phyloP scores from a whole-genome alignment of 1,139 yeast species.

The Taphrina communis region DNA sequence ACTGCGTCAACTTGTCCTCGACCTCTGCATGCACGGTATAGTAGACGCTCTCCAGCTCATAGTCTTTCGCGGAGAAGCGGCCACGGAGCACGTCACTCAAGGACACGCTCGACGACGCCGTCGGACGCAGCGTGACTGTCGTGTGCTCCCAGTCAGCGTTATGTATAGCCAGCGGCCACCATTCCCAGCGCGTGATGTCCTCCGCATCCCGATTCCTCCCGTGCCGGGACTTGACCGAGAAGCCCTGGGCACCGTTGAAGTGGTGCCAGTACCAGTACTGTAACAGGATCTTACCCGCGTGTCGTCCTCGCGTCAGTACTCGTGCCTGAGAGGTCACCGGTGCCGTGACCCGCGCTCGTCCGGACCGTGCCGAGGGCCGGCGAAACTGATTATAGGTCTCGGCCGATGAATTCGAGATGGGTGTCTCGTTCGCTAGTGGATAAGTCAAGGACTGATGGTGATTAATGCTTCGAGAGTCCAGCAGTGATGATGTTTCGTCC shows the following conservation, averaged over 20 bases:
- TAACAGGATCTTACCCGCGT: slow-evolving; percentile 26
- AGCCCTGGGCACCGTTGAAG: slow-evolving; percentile 30
- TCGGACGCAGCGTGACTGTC: slow-evolving; percentile 11
- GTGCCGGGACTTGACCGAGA: slow-evolving; percentile 15
- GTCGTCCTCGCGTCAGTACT: slow-evolving; percentile 12
- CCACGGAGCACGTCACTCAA: slow-evolving; percentile 13
- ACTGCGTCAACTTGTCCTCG: slow-evolving; percentile 20
- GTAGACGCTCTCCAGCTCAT: slow-evolving; percentile 24
- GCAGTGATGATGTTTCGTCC: not conserved
- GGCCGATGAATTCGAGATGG: not conserved
- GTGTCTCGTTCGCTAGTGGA: not conserved
- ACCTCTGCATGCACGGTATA: slow-evolving; percentile 28
- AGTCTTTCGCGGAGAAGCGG: slow-evolving; percentile 10
- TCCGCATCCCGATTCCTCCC: slow-evolving; percentile 19
- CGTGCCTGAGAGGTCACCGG: slow-evolving; percentile 31
- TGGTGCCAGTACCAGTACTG: slow-evolving; percentile 34
- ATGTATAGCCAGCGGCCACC: slow-evolving; percentile 33
- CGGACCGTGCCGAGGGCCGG: slow-evolving; percentile 10
- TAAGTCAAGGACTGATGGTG: slow-evolving; percentile 17
- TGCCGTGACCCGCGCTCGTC: slow-evolving; percentile 17
- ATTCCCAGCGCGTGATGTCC: slow-evolving; percentile 26
- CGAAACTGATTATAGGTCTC: slow-evolving; percentile 18
- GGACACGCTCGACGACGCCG: not conserved
- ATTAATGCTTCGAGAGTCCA: not conserved
- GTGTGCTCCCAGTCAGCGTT: slow-evolving; percentile 35